Evolutionary conservation across 2,329 filamentous ascomycete genomes (phyloP).

Genomic region (Ustulina deusta): DNA sequence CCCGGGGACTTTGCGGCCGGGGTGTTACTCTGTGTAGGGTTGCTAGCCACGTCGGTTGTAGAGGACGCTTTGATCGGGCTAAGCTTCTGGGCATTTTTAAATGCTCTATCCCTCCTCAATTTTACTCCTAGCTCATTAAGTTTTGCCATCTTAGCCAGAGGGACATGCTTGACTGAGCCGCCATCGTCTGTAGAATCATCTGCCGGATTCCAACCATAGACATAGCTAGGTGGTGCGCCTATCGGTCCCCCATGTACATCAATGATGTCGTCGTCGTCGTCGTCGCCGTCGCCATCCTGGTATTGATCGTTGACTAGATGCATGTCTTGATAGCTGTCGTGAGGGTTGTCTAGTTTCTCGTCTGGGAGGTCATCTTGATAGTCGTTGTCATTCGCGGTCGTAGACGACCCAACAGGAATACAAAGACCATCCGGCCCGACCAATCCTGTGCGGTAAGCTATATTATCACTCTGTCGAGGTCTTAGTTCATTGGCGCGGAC

Average conservation of each 20-base stretch:
- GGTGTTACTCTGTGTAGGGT: not conserved
- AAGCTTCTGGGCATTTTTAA: not conserved
- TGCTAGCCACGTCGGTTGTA: not conserved
- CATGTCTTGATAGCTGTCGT: too few species aligned
- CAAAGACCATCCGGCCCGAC: constrained; percentile 12
- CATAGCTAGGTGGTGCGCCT: not conserved
- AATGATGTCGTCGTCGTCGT: not conserved
- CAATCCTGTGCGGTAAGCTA: constrained; percentile 13
- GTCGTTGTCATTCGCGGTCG: not conserved
- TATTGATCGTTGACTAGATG: too few species aligned
- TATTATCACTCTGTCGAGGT: constrained; percentile 17
- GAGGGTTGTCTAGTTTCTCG: too few species aligned
- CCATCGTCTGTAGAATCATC: not conserved
- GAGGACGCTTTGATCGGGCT: not conserved
- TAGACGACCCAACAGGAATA: constrained; percentile 7
- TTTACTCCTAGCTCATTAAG: not conserved
- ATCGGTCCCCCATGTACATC: not conserved
- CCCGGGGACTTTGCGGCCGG: not conserved
- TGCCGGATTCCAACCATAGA: not conserved
- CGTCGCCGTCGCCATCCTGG: not conserved
- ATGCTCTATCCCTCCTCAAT: too few species aligned
- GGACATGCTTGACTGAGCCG: not conserved
- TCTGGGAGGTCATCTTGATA: not conserved
- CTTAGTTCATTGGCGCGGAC: constrained; percentile 23
- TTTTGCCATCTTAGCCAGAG: not conserved